Base-by-base conservation (phyloP, 2,329 filamentous ascomycete genomes). In the Phialophora tarda region DNA sequence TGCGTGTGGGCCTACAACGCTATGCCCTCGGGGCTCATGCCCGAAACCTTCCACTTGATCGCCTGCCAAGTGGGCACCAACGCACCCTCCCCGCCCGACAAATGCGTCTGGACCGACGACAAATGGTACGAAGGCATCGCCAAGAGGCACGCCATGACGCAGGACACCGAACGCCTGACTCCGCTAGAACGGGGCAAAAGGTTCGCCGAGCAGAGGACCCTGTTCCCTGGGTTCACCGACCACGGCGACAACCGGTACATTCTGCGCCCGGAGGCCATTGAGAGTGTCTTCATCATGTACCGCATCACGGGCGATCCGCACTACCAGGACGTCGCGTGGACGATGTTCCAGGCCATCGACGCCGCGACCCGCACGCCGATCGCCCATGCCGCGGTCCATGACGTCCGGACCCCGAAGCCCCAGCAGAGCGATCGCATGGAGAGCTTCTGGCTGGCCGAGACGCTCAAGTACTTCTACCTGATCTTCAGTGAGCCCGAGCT, bases 371-470 rank as follows among this genome's bases (percentile, higher is more conserved):
- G 77, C 34, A 82, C 82, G 6, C 73, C 77, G 0, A 78, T 81
- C 63, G 82, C 78, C 1, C 77, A 81, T 63, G 80, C 80, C 4
- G 78, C 78, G 1, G 77, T 83, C 24, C 63, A 71, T 3, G 79
- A 83, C 70, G 80, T 83, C 30, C 47, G 71, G 24, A 10, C 38
- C 8, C 24, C 54, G n/a, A 54, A 70, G 11, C 78, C 82, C 0
- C 73, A 73, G 10, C 79, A 83, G 62, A 75, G 78, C 47, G 86
- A 93, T 76, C 82, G 83, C 71, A 93, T 94, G 91, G 90, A 96
- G 80, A 93, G 90, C 74, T 96, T 96, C 78, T 97, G 93, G 91
- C 82, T 92, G 67, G 91, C 91, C 3, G 93, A 97, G 83, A 97
- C 92, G 48, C 81, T 97, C 72, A 97, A 96, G 82, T 96, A 96